Percentiles rank a stretch among this genome's conserved stretches.
Evolutionary conservation across 2,329 filamentous ascomycete species (phyloP).

Genomic region (Coleophoma crateriformis): DNA sequence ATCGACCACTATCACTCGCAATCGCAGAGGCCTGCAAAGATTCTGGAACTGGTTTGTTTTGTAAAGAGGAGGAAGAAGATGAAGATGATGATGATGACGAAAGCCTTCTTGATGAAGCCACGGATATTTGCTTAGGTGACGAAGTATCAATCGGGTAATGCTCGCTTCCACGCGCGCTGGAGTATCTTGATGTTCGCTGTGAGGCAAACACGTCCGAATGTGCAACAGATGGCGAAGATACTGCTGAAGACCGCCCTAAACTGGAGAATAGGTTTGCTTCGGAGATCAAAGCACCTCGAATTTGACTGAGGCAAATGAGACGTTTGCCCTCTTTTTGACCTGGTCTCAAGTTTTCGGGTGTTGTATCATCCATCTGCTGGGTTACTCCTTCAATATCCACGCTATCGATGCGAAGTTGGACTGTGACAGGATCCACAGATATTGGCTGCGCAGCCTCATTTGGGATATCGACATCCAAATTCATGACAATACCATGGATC

Average conservation of each 20-base stretch:
- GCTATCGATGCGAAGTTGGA: conserved; percentile 59
- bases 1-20: conserved; percentile 23
- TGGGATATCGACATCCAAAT: conserved; percentile 56
- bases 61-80: not conserved
- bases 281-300: conserved; percentile 61
- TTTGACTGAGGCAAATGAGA: conserved; percentile 55
- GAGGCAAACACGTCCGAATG: conserved; percentile 35
- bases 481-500: conserved; percentile 60
- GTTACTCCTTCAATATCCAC: conserved; percentile 65
- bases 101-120: conserved; percentile 9
- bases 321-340: conserved; percentile 58
- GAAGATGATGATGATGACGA: conserved; percentile 9
- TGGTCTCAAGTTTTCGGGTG: conserved; percentile 3
- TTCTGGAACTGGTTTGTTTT: conserved; percentile 3
- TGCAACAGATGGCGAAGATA: conserved; percentile 50
- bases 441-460: conserved; percentile 33
- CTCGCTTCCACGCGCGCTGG: conserved; percentile 27
- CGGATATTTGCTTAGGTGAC: conserved; percentile 11
- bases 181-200: conserved; percentile 19
- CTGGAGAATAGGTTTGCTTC: conserved; percentile 62
- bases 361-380: conserved; percentile 8
- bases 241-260: conserved; percentile 50
- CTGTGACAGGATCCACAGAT: conserved; percentile 50
- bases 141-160: conserved; percentile 9
- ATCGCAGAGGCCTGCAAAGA: conserved; percentile 12